Evolutionary conservation across 306 rosid species (phyloP), one percentile per base, ranked within the genome.

Genomic region (Lablab purpureus): DNA sequence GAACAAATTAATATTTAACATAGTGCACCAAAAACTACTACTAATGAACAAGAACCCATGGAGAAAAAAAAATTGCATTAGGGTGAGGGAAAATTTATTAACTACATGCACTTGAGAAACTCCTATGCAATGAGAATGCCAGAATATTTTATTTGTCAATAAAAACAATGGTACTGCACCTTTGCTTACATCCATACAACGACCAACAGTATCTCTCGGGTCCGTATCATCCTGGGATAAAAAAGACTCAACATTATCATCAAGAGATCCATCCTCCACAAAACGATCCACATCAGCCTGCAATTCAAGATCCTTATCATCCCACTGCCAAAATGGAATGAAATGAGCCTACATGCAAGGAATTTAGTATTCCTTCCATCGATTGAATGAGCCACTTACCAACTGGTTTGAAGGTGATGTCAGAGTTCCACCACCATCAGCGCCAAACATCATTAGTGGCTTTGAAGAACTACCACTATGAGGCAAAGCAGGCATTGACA

Each of bases 211-310:
- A 88, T 95, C 99, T 85, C 98, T 87, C 50, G 97, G 94, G 74
- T 93, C 99, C 8, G 87, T 62, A 85, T 95, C 99, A 84, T 95
- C 99, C 85, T 89, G 99, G 45, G 99, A 89, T 91, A 95, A 95
- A 90, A 95, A 95, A 87, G 98, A 95, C 88, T 95, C 99, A 0
- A 95, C 99, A 64, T 95, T 95, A 67, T 95, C 99, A 72, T 95
- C 99, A 74, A 94, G 98, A 23, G 98, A 89, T 34, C 94, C 97
- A 83, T 95, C 99, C 84, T 93, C 99, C 58, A 95, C 98, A 80
- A 90, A 93, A 66, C 97, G 97, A 25, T 92, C 99, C 87, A 95
- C 93, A 62, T 95, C 99, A 88, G 94, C 97, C 98, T 95, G 96
- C 97, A 95, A 93, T 91, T 85, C 97, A 95, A 88, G 85, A 89